These are phyloP conservation scores for Neurospora tetraspora DNA, from an alignment of 495 filamentous ascomycete genomes.

Conservation along the genomic window DNA sequence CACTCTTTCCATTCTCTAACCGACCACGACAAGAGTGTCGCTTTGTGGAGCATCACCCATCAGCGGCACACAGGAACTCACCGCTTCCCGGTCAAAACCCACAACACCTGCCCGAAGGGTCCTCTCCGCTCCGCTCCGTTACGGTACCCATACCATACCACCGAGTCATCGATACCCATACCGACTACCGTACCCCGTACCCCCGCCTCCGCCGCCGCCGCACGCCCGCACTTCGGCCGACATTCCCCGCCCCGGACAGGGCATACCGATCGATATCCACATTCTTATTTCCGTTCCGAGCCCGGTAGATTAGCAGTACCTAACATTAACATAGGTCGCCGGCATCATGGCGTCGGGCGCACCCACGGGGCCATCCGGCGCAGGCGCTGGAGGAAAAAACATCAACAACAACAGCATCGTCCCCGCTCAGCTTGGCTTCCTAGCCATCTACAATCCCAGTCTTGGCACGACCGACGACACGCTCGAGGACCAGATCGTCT, in stretches of 20 bases:
- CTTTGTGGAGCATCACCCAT: background rate
- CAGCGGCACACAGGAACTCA: background rate
- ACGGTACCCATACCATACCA: background rate
- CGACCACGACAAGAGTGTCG: background rate
- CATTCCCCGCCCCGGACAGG: background rate
- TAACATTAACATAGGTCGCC: background rate
- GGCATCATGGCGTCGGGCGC: background rate
- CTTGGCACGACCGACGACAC: conserved; percentile 85
- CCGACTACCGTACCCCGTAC: background rate
- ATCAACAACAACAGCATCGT: conserved; percentile 25
- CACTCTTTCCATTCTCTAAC: background rate
- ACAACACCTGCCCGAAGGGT: background rate
- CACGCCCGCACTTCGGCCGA: background rate
- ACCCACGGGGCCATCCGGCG: background rate
- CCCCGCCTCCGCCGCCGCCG: background rate
- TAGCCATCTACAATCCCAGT: conserved; percentile 89
- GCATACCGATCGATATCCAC: background rate
- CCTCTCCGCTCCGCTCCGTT: background rate
- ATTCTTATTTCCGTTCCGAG: background rate
- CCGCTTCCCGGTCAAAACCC: background rate
- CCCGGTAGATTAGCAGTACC: background rate
- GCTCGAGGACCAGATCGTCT: conserved; percentile 81
- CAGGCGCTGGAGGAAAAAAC: background rate
- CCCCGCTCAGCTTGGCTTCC: conserved; percentile 77
- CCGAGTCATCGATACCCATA: background rate